Evolutionary conservation across 148 eudicot species (phyloP).

Genomic region (Chenopodium quinoa): DNA sequence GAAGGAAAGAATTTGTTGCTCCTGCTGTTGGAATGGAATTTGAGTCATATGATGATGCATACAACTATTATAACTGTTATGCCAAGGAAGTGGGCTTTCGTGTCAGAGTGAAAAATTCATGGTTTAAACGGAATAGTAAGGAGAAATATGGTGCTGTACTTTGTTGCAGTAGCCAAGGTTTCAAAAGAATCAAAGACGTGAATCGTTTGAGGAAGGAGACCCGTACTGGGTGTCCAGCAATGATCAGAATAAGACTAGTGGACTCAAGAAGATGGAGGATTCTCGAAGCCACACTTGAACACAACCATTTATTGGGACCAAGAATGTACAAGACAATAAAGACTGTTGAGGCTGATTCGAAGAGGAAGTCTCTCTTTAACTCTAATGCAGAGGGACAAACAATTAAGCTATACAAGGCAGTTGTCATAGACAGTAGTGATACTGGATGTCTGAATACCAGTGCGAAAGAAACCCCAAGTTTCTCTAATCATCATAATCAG

Average conservation of each 20-base stretch:
- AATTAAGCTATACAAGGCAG: constrained; percentile 57
- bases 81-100: constrained; percentile 75
- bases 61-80: constrained; percentile 74
- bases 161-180: constrained; percentile 87
- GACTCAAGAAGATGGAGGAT: constrained; percentile 73
- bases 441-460: constrained; percentile 30
- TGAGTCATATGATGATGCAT: constrained; percentile 87
- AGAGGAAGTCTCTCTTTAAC: constrained; percentile 36
- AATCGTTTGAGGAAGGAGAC: constrained; percentile 71
- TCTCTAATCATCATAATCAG: constrained; percentile 36
- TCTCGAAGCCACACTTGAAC: constrained; percentile 61
- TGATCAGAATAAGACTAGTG: constrained; percentile 62
- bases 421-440: constrained; percentile 57
- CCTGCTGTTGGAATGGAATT: constrained; percentile 84
- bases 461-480: constrained; percentile 35
- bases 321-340: constrained; percentile 45
- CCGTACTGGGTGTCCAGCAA: constrained; percentile 77
- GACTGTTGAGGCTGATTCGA: constrained; percentile 36
- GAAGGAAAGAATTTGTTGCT: constrained; percentile 60
- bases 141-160: constrained; percentile 94
- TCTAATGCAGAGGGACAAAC: constrained; percentile 45
- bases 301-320: constrained; percentile 61
- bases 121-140: constrained; percentile 80
- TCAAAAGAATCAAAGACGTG: constrained; percentile 70
- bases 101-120: constrained; percentile 79